phyloP scores from a whole-genome alignment of 2,329 filamentous ascomycete species.

The Ceratocystis cubensis region DNA sequence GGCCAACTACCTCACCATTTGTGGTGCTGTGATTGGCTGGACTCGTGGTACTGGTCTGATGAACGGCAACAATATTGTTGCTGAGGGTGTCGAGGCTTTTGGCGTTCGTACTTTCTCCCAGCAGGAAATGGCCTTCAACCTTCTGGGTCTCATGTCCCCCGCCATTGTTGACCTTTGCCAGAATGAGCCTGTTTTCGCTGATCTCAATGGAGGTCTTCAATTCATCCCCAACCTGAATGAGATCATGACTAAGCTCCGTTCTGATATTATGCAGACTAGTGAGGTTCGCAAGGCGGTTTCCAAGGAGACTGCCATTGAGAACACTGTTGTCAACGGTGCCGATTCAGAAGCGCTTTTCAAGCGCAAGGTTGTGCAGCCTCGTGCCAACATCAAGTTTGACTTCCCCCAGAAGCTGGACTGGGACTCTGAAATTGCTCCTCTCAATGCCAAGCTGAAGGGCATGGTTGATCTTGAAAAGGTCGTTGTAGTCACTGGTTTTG shows the following conservation, averaged over 20 bases:
- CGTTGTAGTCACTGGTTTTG: constrained; percentile 91
- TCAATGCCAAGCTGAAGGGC: constrained; percentile 78
- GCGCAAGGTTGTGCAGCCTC: constrained; percentile 83
- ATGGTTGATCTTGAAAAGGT: constrained; percentile 99
- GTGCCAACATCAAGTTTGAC: constrained; percentile 95
- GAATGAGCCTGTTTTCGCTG: constrained; percentile 86
- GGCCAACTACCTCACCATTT: constrained; percentile 95
- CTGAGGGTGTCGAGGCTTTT: constrained; percentile 90
- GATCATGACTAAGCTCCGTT: constrained; percentile 83
- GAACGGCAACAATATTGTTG: constrained; percentile 94
- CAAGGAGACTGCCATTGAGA: constrained; percentile 91
- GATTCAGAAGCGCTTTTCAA: constrained; percentile 86
- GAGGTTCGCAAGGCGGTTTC: constrained; percentile 87
- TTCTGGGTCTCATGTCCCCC: constrained; percentile 90
- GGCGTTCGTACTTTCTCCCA: constrained; percentile 97
- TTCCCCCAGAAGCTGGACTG: constrained; percentile 86
- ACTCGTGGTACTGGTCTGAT: constrained; percentile 96
- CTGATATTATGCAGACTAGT: constrained; percentile 88
- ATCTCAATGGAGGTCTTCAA: constrained; percentile 93
- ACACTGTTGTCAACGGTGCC: constrained; percentile 93
- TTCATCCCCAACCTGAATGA: constrained; percentile 95
- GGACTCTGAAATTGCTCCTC: constrained; percentile 78
- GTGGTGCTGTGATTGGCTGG: constrained; percentile 97
- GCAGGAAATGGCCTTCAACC: constrained; percentile 98
- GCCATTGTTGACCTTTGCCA: constrained; percentile 92